Base-by-base conservation (phyloP, 2,329 filamentous ascomycete species). In the Aaosphaeria pasadenensis region DNA sequence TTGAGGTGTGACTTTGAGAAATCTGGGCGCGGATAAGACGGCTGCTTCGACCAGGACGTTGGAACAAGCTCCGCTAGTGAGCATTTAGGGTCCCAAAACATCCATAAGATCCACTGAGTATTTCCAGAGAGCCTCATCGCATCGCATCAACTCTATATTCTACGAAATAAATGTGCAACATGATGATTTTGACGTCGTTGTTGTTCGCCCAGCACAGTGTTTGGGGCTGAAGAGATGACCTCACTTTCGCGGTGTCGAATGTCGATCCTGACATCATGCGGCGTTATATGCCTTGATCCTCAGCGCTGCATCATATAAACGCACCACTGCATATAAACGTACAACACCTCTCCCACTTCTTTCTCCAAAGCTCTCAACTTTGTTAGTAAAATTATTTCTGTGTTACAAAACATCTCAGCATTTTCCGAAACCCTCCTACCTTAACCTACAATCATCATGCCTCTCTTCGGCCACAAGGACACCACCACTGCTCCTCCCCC, bases 401-500 rank as follows among this genome's bases (percentile, higher is more conserved):
- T 36, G 5, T 32, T 51, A 43, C 43, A 45, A 41, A 39, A 36
- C 39, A 30, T 42, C 35, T 42, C 39, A 43, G 45, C 44, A 47
- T 24, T 45, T 32, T 35, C n/a, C 45, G 36, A 28, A 44, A 30
- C 11, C 40, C 11, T 24, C 17, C 17, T 24, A 24, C 17, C 17
- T 24, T 24, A 32, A 38, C 36, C 6, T 33, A 39, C 39, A 6
- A n/a, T n/a, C 40, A 60, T 33, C 29, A 71, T 71, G 67, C 66
- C 67, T 56, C 59, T 71, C 53, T 71, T 70, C 55, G 56, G 60
- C 33, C 60, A 48, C 41, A 52, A 47, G 30, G 41, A 43, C 11
- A 43, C 41, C 30, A 30, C 24, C 13, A 49, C 51, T 4, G 42
- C 52, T 7, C 53, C 58, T 5, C 52, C 61, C 6, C 56, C 62